These are phyloP conservation scores for Spathaspora arborariae DNA, from an alignment of 805 yeast species.

Conservation along the genomic window DNA sequence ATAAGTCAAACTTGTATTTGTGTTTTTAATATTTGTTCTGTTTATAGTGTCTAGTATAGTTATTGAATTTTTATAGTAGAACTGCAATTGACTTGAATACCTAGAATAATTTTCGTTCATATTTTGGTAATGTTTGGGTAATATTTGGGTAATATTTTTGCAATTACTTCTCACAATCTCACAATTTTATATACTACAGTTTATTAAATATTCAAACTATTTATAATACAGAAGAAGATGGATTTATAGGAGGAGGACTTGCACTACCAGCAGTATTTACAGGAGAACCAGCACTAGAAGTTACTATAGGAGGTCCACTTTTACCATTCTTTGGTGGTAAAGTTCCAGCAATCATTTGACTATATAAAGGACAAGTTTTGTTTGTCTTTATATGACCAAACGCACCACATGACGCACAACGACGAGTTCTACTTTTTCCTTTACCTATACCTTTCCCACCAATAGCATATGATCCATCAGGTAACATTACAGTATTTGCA, in stretches of 20 bases:
- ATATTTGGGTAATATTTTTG: background rate
- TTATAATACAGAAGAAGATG: background rate
- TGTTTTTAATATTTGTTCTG: too few relatives aligned
- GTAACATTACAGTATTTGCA: slow-evolving; percentile 40
- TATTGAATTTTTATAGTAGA: too few relatives aligned
- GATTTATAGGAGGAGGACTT: background rate
- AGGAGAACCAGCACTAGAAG: slow-evolving; percentile 1
- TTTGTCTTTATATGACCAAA: slow-evolving; percentile 93
- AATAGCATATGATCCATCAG: slow-evolving; percentile 42
- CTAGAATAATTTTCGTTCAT: too few relatives aligned
- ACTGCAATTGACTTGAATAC: too few relatives aligned
- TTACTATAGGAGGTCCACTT: background rate
- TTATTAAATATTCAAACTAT: background rate
- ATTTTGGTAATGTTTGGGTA: too few relatives aligned
- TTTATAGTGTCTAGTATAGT: too few relatives aligned
- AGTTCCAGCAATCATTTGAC: slow-evolving; percentile 28
- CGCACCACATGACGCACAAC: slow-evolving; percentile 94
- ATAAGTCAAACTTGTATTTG: too few relatives aligned
- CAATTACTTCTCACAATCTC: background rate
- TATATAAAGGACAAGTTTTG: slow-evolving; percentile 84
- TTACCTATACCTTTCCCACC: slow-evolving; percentile 72
- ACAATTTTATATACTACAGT: background rate
- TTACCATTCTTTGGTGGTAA: slow-evolving; percentile 9
- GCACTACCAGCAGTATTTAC: background rate
- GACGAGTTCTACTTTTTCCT: slow-evolving; percentile 69